Evolutionary conservation across 139 green algal species (phyloP).

Genomic region (Volvox africanus): DNA sequence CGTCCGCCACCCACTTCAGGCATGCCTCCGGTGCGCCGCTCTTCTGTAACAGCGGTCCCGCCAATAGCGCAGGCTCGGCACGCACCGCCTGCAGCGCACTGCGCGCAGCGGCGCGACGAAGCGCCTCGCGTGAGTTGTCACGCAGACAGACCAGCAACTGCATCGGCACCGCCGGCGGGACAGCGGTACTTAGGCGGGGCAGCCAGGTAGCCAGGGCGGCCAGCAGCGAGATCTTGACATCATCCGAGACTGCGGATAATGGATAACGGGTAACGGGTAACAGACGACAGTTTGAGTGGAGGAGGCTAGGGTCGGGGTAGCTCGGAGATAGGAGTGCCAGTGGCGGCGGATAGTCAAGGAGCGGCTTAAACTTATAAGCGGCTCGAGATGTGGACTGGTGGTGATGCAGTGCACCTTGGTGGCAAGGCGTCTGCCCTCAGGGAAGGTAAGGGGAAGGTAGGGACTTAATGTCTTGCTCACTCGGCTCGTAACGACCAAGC

Average conservation of each 20-base stretch:
- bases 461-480: no score
- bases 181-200: background rate
- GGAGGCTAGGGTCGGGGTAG: no score
- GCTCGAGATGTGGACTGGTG: no score
- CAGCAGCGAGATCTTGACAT: constrained; percentile 65
- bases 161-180: background rate
- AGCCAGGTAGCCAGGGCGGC: constrained; percentile 68
- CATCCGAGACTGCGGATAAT: constrained; percentile 48
- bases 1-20: constrained; percentile 62
- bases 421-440: no score
- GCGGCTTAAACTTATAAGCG: no score
- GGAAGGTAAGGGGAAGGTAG: no score
- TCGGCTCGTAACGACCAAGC: no score
- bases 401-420: no score
- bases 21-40: constrained; percentile 23
- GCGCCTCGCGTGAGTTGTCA: constrained; percentile 10
- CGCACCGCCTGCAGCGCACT: background rate
- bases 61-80: background rate
- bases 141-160: constrained; percentile 27
- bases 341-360: no score
- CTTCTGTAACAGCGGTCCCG: background rate
- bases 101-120: constrained; percentile 27
- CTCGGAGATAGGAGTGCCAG: no score
- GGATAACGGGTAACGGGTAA: no score
- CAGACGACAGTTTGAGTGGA: no score